phyloP scores from a whole-genome alignment of 1,284 basidiomycete species.

The Sanguinoderma infundibulare region DNA sequence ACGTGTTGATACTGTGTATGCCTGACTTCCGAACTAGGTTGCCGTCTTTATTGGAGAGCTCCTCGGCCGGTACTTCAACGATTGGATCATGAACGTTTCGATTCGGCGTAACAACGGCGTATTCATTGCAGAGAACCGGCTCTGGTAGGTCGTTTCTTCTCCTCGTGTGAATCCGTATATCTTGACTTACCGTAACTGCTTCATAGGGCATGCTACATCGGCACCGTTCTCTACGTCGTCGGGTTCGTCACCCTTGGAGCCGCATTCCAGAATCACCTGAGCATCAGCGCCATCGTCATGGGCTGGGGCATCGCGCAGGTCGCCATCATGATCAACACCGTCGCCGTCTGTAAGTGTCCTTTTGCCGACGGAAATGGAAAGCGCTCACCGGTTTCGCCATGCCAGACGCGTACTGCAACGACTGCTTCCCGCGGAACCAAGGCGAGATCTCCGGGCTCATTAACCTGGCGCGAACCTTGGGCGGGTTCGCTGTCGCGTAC shows the following conservation, averaged over 20 bases:
- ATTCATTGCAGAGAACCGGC: conserved; percentile 71
- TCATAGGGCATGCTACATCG: conserved; percentile 66
- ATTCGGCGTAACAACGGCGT: conserved; percentile 68
- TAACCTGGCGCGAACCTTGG: conserved; percentile 60
- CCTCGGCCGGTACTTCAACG: conserved; percentile 68
- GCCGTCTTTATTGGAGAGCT: conserved; percentile 72
- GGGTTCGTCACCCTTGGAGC: conserved; percentile 68
- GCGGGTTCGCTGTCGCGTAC: conserved; percentile 66
- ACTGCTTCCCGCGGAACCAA: conserved; percentile 47
- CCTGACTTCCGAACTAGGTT: conserved; percentile 43
- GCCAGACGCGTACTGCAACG: conserved; percentile 55
- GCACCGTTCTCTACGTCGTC: conserved; percentile 62
- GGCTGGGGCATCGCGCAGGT: conserved; percentile 71
- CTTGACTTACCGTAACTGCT: not conserved
- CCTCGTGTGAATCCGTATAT: not conserved
- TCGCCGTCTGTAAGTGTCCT: conserved; percentile 57
- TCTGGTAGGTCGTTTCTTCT: conserved; percentile 55
- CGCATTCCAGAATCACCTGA: conserved; percentile 60
- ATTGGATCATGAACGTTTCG: conserved; percentile 63
- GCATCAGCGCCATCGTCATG: conserved; percentile 59
- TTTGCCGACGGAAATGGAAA: not conserved
- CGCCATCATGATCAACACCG: conserved; percentile 68
- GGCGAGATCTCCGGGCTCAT: conserved; percentile 64
- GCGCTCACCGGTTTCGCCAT: not conserved
- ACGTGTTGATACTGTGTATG: no score